Base-by-base conservation (phyloP, 352 stramenopile species). In the Stephanocyclus meneghinianus region DNA sequence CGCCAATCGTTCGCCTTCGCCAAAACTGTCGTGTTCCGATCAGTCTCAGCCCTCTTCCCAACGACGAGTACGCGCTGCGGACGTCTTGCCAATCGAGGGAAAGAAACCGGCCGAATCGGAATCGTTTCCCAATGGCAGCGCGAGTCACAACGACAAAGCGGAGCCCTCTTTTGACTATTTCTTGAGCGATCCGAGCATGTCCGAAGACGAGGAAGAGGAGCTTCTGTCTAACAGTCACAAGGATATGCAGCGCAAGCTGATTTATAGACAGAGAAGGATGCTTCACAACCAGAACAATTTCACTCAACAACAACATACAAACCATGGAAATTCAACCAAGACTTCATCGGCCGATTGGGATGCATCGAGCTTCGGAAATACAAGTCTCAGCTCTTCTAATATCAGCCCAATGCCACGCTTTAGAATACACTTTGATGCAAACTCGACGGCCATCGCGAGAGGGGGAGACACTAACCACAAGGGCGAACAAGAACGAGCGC, bases 161-260 rank as follows among this genome's bases (percentile, higher is more conserved):
- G 30, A 63, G 16, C 16, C 57, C 10, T 57, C 60, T 7, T 68
- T 51, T 7, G 35, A 61, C 44, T 60, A 74, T 18, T 79, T 79
- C 63, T 42, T 79, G 44, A 68, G 50, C n/a, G 72, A 79, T n/a
- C 48, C 62, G 26, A 61, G 32, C 16, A 35, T 50, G 13, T 62
- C 35, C 30, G 72, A 79, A 69, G 64, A 71, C 1, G 72, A 74
- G 53, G 61, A 70, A 18, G 29, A 56, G 7, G 72, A 45, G 35
- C 4, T 8, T 8, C 35, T 40, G 35, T 40, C 35, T 2, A 60
- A 57, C 15, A 60, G 29, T 29, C 55, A 57, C n/a, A 35, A 44
- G 3, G 73, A 80, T 40, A 15, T 40, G 13, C 56, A 70, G 11
- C 71, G 71, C 15, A 74, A 80, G 26, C n/a, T 80, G 0, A 8